Evolutionary conservation across 768 basidiomycete species (phyloP).

Genomic region (Suillus ampliporus): DNA sequence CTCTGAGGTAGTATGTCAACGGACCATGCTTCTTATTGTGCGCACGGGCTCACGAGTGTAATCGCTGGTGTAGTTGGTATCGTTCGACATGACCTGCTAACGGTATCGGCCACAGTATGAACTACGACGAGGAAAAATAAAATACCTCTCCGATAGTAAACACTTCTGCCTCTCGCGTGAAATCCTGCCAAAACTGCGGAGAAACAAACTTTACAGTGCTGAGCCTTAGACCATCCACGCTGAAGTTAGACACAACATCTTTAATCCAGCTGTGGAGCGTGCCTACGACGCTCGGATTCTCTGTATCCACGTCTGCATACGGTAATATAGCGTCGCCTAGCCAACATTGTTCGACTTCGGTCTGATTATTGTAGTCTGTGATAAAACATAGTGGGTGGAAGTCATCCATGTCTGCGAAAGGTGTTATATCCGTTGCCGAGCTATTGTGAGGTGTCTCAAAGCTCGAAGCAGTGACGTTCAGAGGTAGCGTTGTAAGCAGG

Average conservation of each 20-base stretch:
- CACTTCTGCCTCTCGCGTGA: slow-evolving; percentile 52
- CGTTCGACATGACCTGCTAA: slow-evolving; percentile 46
- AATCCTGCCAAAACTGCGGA: slow-evolving; percentile 59
- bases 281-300: slow-evolving; percentile 48
- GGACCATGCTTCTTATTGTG: background rate
- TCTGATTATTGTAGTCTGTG: slow-evolving; percentile 50
- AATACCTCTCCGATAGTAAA: slow-evolving; percentile 59
- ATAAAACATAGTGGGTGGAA: slow-evolving; percentile 50
- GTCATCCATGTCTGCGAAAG: slow-evolving; percentile 41
- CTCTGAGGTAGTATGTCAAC: slow-evolving; percentile 30
- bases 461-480: slow-evolving; percentile 29
- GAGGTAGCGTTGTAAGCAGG: slow-evolving; percentile 46
- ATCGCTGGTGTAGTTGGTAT: slow-evolving; percentile 42
- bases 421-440: slow-evolving; percentile 25
- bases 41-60: slow-evolving; percentile 45
- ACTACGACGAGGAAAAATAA: slow-evolving; percentile 54
- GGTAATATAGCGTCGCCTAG: slow-evolving; percentile 58
- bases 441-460: slow-evolving; percentile 21
- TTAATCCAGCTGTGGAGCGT: slow-evolving; percentile 54
- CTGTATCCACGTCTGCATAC: slow-evolving; percentile 64
- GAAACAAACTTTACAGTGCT: slow-evolving; percentile 65
- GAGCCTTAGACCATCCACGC: slow-evolving; percentile 60
- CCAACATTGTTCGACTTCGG: slow-evolving; percentile 62
- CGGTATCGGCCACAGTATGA: slow-evolving; percentile 19
- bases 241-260: slow-evolving; percentile 51